These are phyloP conservation scores for Colletotrichum noveboracense DNA, from an alignment of 2,329 filamentous ascomycete species.

Conservation along the genomic window DNA sequence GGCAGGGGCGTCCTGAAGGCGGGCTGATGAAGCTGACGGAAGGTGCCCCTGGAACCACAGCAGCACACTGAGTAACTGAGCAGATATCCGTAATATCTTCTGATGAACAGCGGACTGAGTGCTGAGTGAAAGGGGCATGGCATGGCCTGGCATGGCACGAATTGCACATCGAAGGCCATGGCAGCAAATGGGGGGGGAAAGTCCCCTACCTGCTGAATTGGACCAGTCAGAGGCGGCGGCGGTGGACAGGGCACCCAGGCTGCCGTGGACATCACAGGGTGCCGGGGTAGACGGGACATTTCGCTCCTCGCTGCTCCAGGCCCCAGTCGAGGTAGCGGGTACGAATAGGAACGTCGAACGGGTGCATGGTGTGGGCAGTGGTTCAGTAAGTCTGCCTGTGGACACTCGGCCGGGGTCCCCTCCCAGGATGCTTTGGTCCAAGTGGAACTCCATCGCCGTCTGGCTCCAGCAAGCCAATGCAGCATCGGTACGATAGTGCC, in stretches of 20 bases:
- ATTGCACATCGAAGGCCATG: not conserved
- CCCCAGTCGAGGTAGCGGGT: not conserved
- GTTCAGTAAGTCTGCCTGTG: not conserved
- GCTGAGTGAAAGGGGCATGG: not conserved
- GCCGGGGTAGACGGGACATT: not conserved
- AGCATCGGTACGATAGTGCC: conserved; percentile 19
- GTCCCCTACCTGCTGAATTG: not conserved
- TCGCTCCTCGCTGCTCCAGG: not conserved
- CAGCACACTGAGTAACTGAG: not conserved
- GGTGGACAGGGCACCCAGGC: not conserved
- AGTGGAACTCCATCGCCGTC: conserved; percentile 18
- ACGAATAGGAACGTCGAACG: not conserved
- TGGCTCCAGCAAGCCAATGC: conserved; percentile 20
- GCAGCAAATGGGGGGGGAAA: not conserved
- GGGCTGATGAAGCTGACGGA: not conserved
- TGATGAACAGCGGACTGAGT: not conserved
- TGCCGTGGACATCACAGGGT: conserved; percentile 1
- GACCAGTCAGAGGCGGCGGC: conserved; percentile 5
- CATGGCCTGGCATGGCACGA: not conserved
- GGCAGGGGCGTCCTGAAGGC: not conserved
- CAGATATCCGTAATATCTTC: not conserved
- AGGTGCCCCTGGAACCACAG: not conserved
- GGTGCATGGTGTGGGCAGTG: not conserved
- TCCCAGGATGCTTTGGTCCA: not conserved
- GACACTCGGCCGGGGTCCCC: not conserved